These are phyloP conservation scores for Irineochytrium annulatum DNA, from an alignment of 192 early-diverging fungal species.

Conservation along the genomic window DNA sequence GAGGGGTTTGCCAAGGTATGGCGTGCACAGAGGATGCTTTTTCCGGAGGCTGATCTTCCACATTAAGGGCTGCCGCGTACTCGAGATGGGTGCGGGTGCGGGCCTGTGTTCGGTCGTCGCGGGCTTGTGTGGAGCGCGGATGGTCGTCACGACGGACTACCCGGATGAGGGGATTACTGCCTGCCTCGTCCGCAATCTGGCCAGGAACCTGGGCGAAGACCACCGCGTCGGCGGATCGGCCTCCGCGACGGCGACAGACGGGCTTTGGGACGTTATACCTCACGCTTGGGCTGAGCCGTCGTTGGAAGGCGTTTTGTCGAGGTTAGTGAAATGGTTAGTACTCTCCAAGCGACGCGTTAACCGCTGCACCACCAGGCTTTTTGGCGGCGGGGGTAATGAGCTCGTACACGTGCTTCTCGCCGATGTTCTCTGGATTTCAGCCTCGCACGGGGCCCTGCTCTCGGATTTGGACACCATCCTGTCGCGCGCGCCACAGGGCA, in stretches of 20 bases:
- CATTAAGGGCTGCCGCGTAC: neutral
- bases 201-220: constrained; percentile 1
- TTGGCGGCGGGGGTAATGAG: no score
- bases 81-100: constrained; percentile 18
- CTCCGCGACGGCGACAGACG: neutral
- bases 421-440: constrained; percentile 21
- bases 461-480: constrained; percentile 6
- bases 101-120: constrained; percentile 6
- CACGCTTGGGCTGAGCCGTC: constrained; percentile 25
- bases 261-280: constrained; percentile 14
- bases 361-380: no score
- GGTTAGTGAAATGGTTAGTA: no score
- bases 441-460: constrained; percentile 7
- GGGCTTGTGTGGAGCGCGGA: constrained; percentile 12
- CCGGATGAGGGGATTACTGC: constrained; percentile 11
- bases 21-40: no score
- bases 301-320: no score
- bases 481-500: neutral
- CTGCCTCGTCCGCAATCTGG: neutral
- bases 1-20: no score
- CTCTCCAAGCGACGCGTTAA: no score
- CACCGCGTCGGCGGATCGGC: neutral
- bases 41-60: no score
- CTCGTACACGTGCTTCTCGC: constrained; percentile 15
- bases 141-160: constrained; percentile 17